phyloP scores from a whole-genome alignment of 306 rosid species.

The Glycyrrhiza uralensis region DNA sequence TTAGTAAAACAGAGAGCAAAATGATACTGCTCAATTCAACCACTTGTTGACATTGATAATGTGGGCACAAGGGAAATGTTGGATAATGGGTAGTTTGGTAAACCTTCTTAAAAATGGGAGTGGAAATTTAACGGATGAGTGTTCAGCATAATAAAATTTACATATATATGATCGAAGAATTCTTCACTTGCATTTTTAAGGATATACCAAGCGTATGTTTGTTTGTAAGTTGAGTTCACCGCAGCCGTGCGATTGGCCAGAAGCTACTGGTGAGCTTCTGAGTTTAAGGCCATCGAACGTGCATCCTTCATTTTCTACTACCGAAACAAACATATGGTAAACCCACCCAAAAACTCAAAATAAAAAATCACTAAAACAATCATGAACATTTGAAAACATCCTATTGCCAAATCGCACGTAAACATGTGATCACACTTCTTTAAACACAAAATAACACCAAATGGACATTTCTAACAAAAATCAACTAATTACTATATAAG shows the following conservation, averaged over 20 bases:
- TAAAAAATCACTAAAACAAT: background rate
- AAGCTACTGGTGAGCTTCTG: no score
- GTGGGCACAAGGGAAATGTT: background rate
- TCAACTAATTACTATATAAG: no score
- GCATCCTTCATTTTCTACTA: no score
- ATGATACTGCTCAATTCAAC: background rate
- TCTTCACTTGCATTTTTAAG: background rate
- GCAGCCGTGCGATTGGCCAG: no score
- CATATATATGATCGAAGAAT: background rate
- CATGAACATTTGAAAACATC: background rate
- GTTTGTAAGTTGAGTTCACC: no score
- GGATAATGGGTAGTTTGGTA: background rate
- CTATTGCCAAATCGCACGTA: background rate
- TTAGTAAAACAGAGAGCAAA: background rate
- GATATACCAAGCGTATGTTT: no score
- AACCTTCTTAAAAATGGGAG: background rate
- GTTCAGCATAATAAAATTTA: background rate
- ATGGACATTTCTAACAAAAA: conserved; percentile 3
- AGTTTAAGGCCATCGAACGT: no score
- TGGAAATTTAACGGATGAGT: background rate
- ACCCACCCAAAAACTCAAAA: background rate
- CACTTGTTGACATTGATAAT: background rate
- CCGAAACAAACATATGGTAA: no score
- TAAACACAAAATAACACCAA: background rate
- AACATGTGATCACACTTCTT: background rate